These are phyloP conservation scores for Xerocomellus amylosporus DNA, from an alignment of 768 basidiomycete genomes.

Conservation along the genomic window DNA sequence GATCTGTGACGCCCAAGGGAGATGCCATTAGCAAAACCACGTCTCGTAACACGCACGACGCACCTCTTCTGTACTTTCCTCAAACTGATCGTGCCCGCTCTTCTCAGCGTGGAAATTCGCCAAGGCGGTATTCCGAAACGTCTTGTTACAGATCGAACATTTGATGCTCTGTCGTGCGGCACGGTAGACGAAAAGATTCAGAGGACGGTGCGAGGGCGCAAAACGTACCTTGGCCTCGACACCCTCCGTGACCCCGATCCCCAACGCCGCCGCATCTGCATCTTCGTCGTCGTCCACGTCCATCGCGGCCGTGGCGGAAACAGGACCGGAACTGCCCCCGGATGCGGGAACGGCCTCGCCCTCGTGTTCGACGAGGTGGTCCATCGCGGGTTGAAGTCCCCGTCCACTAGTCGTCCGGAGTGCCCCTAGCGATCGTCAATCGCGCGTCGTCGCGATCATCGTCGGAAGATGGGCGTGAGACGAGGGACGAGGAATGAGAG, in stretches of 20 bases:
- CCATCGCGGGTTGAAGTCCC: conserved; percentile 90
- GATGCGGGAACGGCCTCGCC: conserved; percentile 71
- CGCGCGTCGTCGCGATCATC: no score
- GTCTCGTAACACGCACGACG: not conserved
- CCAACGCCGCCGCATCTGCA: conserved; percentile 56
- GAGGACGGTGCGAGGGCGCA: not conserved
- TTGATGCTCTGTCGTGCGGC: conserved; percentile 58
- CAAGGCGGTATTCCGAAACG: conserved; percentile 80
- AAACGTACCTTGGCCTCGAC: conserved; percentile 65
- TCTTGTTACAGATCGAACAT: conserved; percentile 81
- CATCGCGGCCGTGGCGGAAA: conserved; percentile 29
- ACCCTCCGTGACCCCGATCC: conserved; percentile 34
- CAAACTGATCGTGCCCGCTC: conserved; percentile 93
- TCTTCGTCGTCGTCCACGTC: conserved; percentile 68
- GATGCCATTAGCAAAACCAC: no score
- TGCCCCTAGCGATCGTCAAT: conserved; percentile 59
- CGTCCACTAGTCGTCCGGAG: conserved; percentile 77
- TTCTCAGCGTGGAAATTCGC: conserved; percentile 94
- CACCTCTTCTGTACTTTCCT: conserved; percentile 94
- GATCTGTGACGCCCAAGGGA: conserved; percentile 47
- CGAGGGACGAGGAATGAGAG: not conserved
- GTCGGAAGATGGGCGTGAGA: no score
- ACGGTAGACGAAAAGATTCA: no score
- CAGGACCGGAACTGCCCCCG: conserved; percentile 33
- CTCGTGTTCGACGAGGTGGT: conserved; percentile 81